phyloP scores from a whole-genome alignment of 129 eudicot species.

The Lactuca saligna region DNA sequence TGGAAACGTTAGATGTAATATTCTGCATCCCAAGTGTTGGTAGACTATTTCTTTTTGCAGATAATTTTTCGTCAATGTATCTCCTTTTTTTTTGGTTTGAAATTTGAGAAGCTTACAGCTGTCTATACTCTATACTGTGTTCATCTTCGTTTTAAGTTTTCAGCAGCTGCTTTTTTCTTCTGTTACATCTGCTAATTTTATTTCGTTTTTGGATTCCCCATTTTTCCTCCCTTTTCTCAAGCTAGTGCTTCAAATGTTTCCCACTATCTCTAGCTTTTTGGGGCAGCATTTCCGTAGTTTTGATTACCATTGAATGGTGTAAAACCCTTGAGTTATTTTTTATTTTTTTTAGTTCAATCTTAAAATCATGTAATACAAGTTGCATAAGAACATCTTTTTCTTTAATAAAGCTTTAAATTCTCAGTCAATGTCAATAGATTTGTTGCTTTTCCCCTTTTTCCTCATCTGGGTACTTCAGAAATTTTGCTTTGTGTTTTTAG shows the following conservation, averaged over 20 bases:
- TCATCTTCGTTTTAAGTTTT: neutral
- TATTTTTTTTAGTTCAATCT: neutral
- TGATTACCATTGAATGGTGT: neutral
- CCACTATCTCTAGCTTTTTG: neutral
- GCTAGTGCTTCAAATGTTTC: neutral
- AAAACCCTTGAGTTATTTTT: neutral
- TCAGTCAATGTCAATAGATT: slow-evolving; percentile 9
- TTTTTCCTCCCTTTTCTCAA: neutral
- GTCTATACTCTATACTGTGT: neutral
- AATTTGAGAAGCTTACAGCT: neutral
- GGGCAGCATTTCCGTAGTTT: slow-evolving; percentile 1
- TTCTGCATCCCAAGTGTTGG: slow-evolving; percentile 19
- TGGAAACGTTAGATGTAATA: neutral
- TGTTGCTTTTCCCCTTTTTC: neutral
- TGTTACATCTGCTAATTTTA: neutral
- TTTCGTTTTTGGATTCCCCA: neutral
- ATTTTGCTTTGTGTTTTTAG: neutral
- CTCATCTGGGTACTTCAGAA: slow-evolving; percentile 8
- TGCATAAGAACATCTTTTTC: neutral
- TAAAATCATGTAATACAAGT: neutral
- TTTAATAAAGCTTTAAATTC: neutral
- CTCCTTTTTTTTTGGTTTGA: neutral
- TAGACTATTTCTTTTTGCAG: neutral
- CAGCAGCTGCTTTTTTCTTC: neutral
- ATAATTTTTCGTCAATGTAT: neutral